Evolutionary conservation across 495 filamentous ascomycete species (phyloP), one percentile per base, ranked within the genome.

Genomic region (Astrothelium macrocarpum): DNA sequence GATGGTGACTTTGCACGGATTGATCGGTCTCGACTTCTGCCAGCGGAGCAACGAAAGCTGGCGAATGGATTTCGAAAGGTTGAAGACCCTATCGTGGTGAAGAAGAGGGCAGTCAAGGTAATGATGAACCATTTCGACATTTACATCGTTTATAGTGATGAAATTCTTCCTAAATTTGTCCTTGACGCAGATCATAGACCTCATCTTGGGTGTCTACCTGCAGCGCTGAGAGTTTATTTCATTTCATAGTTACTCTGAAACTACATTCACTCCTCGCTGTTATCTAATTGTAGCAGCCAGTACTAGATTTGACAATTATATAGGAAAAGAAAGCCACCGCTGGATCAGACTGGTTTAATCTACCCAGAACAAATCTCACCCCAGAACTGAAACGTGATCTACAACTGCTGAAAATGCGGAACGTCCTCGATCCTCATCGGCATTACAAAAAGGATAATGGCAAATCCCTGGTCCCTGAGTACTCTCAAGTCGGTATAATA

Each of bases 171-270:
- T 76, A 81, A 79, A 69, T 74, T 68, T 75, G 77, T 68, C 73
- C 83, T 85, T 85, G 84, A 87, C 49, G 82, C 81, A 79, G 85
- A 80, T 75, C 78, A 69, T 67, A 76, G 82, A 79, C 80, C 82
- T 84, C 88, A 89, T 93, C 76, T 85, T 91, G 89, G 85, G 81
- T 73, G 75, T 80, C 80, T 78, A 76, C 81, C 85, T 85, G 84
- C 84, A 81, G 69, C 72, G 78, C 76, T 89, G 90, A 91, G 84
- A 91, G 87, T 75, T 71, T 75, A 75, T 74, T 76, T 80, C 76
- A 78, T 79, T 83, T 91, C 90, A 97, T 96, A 98, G 94, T 98
- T 98, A 98, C 94, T 92, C 92, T 96, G 93, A 97, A 78, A 79
- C 79, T 76, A 45, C 56, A 34, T 53, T 64, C 65, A 65, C 63